These are phyloP conservation scores for Trypanosoma scelopori DNA, from an alignment of 208 protist genomes.

Conservation along the genomic window DNA sequence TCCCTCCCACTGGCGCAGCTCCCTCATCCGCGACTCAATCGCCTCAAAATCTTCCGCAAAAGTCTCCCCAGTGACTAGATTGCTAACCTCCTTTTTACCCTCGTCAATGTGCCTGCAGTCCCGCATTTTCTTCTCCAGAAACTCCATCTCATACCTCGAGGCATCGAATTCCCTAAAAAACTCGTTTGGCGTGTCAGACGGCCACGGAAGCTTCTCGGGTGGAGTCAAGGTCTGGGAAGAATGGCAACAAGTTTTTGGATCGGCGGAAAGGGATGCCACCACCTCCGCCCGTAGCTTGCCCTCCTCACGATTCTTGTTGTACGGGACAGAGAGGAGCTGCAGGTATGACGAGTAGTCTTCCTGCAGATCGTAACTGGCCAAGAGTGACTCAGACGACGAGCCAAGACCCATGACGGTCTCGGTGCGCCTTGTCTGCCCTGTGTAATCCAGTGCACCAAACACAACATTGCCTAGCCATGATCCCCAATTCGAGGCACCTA, in stretches of 20 bases:
- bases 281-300: constrained; percentile 6
- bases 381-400: constrained; percentile 36
- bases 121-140: constrained; percentile 14
- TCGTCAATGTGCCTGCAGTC: background rate
- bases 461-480: constrained; percentile 71
- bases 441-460: constrained; percentile 70
- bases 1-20: constrained; percentile 71
- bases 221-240: background rate
- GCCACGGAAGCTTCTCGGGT: constrained; percentile 54
- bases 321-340: constrained; percentile 58
- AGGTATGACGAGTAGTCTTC: constrained; percentile 73
- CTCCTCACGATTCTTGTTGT: constrained; percentile 62
- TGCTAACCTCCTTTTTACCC: background rate
- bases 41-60: constrained; percentile 69
- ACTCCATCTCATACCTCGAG: constrained; percentile 9
- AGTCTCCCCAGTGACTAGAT: constrained; percentile 32
- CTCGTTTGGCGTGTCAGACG: constrained; percentile 43
- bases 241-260: background rate
- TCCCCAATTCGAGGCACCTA: constrained; percentile 39
- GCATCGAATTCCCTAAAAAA: constrained; percentile 47
- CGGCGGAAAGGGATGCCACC: background rate
- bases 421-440: constrained; percentile 11
- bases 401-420: background rate
- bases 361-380: constrained; percentile 40
- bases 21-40: constrained; percentile 62